These are phyloP conservation scores for Smallanthus sonchifolius DNA, from an alignment of 129 eudicot species.

Conservation along the genomic window DNA sequence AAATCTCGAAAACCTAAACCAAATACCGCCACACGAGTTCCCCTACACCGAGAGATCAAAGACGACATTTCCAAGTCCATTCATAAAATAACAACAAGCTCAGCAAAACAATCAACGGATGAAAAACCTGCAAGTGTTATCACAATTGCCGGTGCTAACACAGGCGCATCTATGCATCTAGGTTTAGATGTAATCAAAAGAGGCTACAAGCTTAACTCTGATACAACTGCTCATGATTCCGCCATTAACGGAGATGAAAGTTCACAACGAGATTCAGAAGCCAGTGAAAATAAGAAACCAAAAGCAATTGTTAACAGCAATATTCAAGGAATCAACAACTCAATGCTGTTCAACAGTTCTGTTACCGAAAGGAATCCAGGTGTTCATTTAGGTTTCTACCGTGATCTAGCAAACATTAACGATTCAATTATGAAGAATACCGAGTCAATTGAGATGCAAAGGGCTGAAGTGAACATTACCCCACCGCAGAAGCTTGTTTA, in stretches of 20 bases:
- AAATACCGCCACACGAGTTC: slow-evolving; percentile 24
- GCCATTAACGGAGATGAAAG: slow-evolving; percentile 42
- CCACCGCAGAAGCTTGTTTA: slow-evolving; percentile 45
- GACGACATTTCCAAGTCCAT: slow-evolving; percentile 44
- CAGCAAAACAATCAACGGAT: slow-evolving; percentile 23
- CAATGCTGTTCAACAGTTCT: slow-evolving; percentile 56
- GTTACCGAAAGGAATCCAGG: slow-evolving; percentile 64
- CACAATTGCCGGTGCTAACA: slow-evolving; percentile 68
- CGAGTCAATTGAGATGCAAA: slow-evolving; percentile 25
- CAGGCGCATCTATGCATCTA: slow-evolving; percentile 78
- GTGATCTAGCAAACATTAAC: slow-evolving; percentile 13
- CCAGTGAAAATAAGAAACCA: slow-evolving; percentile 34
- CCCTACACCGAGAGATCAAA: slow-evolving; percentile 45
- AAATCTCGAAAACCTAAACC: slow-evolving; percentile 29
- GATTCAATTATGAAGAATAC: slow-evolving; percentile 17
- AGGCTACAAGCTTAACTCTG: slow-evolving; percentile 25
- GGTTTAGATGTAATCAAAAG: slow-evolving; percentile 28
- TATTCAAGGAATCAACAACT: slow-evolving; percentile 69
- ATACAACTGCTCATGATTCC: slow-evolving; percentile 6
- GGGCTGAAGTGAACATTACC: slow-evolving; percentile 40
- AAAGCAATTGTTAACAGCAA: slow-evolving; percentile 59
- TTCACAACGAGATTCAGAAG: slow-evolving; percentile 22
- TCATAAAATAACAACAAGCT: slow-evolving; percentile 30
- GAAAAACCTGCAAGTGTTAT: slow-evolving; percentile 48
- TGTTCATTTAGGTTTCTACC: slow-evolving; percentile 42